Percentiles rank a stretch among this genome's conserved stretches.
Conservation (phyloP, 768 basidiomycete genomes). For the Albatrellus ellisii region DNA sequence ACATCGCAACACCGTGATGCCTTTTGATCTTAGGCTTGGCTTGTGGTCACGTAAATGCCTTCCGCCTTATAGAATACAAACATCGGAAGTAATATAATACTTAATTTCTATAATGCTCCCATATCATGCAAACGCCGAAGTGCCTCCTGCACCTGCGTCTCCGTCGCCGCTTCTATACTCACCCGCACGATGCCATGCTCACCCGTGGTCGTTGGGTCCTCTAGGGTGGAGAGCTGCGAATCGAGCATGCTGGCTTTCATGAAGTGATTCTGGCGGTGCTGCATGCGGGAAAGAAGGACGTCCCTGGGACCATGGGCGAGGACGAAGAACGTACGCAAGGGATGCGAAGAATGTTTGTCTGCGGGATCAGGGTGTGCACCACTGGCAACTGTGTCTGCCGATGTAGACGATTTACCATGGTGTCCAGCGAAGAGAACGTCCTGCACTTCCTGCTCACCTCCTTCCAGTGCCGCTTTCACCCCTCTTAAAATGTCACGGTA, state of each 20-base stretch:
- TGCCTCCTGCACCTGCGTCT: not conserved
- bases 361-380: conserved; percentile 17
- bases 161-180: conserved; percentile 21
- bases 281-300: conserved; percentile 50
- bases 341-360: conserved; percentile 18
- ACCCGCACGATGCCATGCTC: conserved; percentile 61
- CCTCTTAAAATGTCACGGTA: conserved; percentile 82
- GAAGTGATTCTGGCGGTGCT: conserved; percentile 55
- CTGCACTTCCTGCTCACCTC: not conserved
- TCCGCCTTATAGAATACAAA: no score
- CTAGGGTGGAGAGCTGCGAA: conserved; percentile 60
- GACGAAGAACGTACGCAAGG: conserved; percentile 62
- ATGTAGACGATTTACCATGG: not conserved
- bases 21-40: no score
- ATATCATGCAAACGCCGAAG: not conserved
- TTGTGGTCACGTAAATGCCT: no score
- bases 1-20: no score
- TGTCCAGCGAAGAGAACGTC: not conserved
- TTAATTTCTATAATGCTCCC: not conserved
- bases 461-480: not conserved
- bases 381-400: conserved; percentile 14
- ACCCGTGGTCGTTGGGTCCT: conserved; percentile 40
- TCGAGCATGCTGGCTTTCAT: conserved; percentile 79
- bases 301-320: conserved; percentile 53
- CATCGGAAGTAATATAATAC: no score